Base-by-base conservation (phyloP, 2,329 filamentous ascomycete species). In the Fusarium anguioides region DNA sequence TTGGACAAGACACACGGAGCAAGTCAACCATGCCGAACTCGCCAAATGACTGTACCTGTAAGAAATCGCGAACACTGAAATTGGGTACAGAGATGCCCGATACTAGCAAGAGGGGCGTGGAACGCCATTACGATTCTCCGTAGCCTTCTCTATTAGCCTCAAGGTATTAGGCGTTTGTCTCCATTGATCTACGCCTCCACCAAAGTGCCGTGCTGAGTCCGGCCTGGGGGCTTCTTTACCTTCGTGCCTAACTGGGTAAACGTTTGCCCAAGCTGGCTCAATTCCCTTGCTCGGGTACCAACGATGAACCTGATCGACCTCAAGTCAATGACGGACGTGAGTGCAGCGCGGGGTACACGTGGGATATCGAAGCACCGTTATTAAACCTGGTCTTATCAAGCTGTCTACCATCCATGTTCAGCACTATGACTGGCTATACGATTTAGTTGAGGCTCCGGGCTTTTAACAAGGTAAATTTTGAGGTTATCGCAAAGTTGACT, bases 281-380 rank as follows among this genome's bases (percentile, higher is more conserved):
- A 33, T 23, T 49, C 33, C 44, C 36, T 66, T 26, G 60, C 39
- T 68, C 55, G 57, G 65, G 65, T 68, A 68, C 50, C 65, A 66
- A 68, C 46, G 50, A 57, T 46, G 48, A 68, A 68, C 60, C 64
- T 47, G 57, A 66, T 66, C 64, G 36, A 61, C 55, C 31, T 50
- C 40, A 53, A 52, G 29, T 46, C 20, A 47, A 68, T 56, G 50
- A 33, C 50, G 57, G 21, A 56, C 18, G 31, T 29, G 40, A 66
- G 24, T 68, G 60, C 62, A 68, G 66, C 64, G 65, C 65, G 64
- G 65, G 65, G 64, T 68, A 55, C 64, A 68, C 65, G 60, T 66
- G 65, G 64, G 58, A 68, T 60, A 46, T 51, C 42, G 40, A 64
- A 63, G 51, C 64, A 56, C 37, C 39, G 35, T 26, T 27, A 37